phyloP scores from a whole-genome alignment of 345 rosid species.

The Salix exigua region DNA sequence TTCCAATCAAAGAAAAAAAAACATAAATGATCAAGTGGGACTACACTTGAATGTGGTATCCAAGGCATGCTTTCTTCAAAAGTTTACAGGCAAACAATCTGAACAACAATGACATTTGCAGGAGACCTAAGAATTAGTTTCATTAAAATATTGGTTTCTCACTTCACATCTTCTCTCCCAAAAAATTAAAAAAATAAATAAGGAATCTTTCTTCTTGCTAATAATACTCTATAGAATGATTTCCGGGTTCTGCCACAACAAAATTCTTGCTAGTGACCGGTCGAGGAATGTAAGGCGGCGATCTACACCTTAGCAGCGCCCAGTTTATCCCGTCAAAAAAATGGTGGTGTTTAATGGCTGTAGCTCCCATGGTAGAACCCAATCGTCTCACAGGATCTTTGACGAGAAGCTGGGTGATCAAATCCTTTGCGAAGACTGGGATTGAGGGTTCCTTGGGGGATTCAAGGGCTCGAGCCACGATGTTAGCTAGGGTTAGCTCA shows the following conservation, averaged over 20 bases:
- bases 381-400: constrained; percentile 48
- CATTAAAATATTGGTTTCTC: neutral
- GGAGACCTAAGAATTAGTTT: neutral
- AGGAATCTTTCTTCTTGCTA: neutral
- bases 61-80: neutral
- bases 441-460: constrained; percentile 55
- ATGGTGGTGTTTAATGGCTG: constrained; percentile 45
- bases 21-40: neutral
- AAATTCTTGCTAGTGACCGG: neutral
- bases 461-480: constrained; percentile 62
- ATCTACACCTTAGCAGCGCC: constrained; percentile 55
- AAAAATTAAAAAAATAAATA: too few relatives aligned
- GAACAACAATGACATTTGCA: neutral
- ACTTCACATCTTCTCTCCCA: neutral
- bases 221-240: neutral
- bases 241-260: neutral
- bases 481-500: constrained; percentile 54
- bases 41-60: neutral
- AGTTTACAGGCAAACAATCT: neutral
- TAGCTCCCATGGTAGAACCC: constrained; percentile 60
- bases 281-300: constrained; percentile 46
- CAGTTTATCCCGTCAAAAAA: constrained; percentile 56
- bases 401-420: constrained; percentile 47
- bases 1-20: neutral
- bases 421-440: constrained; percentile 41